Evolutionary conservation across 768 basidiomycete genomes (phyloP).

Genomic region (Rhodocollybia butyracea): DNA sequence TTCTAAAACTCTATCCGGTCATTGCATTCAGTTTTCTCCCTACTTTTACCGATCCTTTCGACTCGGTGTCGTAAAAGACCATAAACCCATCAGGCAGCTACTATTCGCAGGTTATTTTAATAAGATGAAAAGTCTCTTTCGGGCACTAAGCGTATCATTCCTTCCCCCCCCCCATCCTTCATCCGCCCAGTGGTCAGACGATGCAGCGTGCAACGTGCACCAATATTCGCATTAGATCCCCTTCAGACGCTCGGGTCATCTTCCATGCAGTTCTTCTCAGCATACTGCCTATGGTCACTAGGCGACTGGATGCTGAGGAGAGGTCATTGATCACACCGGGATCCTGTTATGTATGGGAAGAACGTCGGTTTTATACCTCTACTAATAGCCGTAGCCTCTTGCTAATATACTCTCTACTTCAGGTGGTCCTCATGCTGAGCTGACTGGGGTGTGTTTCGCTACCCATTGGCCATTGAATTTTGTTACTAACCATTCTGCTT

Average conservation of each 20-base stretch:
- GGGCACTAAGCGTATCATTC: background rate
- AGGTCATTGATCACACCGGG: constrained; percentile 69
- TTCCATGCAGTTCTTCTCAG: constrained; percentile 70
- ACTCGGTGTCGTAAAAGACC: constrained; percentile 7
- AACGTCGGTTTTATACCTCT: constrained; percentile 72
- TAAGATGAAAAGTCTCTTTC: background rate
- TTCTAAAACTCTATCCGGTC: constrained; percentile 11
- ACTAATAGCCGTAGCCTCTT: too few relatives aligned
- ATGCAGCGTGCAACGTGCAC: constrained; percentile 55
- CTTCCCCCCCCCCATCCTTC: background rate
- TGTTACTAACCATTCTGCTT: background rate
- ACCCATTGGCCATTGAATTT: background rate
- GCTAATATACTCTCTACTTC: too few relatives aligned
- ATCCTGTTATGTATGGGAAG: constrained; percentile 84
- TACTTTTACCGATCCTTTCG: constrained; percentile 3
- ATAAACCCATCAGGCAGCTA: background rate
- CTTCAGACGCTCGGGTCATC: constrained; percentile 53
- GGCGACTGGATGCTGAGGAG: constrained; percentile 75
- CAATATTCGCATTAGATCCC: constrained; percentile 48
- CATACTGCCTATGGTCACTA: constrained; percentile 75
- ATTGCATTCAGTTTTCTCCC: background rate
- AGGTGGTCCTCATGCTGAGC: background rate
- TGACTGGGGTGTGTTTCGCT: constrained; percentile 32
- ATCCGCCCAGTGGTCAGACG: background rate
- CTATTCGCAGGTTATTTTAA: constrained; percentile 4